Conservation (phyloP, 768 basidiomycete species). For the Lactifluus pinguis region DNA sequence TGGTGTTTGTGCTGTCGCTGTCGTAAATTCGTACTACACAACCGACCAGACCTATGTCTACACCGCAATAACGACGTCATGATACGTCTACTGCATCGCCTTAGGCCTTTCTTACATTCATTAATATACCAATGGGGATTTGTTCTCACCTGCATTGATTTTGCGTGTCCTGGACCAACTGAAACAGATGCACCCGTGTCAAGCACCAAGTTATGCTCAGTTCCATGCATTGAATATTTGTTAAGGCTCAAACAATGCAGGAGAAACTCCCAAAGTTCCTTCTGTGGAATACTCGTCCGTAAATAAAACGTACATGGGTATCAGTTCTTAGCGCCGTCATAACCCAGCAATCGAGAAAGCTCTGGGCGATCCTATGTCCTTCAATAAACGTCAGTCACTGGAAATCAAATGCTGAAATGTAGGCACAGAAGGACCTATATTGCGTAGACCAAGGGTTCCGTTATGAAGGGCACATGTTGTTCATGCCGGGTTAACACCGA, state of each 20-base stretch:
- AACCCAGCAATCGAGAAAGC: no score
- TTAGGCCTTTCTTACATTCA: not conserved
- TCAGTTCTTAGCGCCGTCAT: not conserved
- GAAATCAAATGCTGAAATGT: no score
- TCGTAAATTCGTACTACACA: slow-evolving; percentile 1
- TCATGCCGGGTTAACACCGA: no score
- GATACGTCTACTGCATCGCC: not conserved
- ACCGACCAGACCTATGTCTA: not conserved
- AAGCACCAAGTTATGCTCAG: not conserved
- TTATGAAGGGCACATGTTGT: no score
- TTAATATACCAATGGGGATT: not conserved
- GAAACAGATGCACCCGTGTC: not conserved
- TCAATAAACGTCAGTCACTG: no score
- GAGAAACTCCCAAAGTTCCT: no score
- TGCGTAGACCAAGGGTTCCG: no score
- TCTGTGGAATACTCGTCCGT: no score
- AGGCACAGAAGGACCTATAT: no score
- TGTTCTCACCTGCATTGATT: not conserved
- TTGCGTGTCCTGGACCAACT: not conserved
- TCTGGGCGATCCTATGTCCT: no score
- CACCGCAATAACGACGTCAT: not conserved
- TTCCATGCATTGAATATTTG: no score
- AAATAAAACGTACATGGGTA: not conserved
- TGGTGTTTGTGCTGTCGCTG: not conserved
- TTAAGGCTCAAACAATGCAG: no score